A percentile compares a stretch with the other conserved stretches of the same genome.
These are phyloP conservation scores for Samsoniella hepiali DNA, from an alignment of 2,329 filamentous ascomycete species.

Conservation along the genomic window DNA sequence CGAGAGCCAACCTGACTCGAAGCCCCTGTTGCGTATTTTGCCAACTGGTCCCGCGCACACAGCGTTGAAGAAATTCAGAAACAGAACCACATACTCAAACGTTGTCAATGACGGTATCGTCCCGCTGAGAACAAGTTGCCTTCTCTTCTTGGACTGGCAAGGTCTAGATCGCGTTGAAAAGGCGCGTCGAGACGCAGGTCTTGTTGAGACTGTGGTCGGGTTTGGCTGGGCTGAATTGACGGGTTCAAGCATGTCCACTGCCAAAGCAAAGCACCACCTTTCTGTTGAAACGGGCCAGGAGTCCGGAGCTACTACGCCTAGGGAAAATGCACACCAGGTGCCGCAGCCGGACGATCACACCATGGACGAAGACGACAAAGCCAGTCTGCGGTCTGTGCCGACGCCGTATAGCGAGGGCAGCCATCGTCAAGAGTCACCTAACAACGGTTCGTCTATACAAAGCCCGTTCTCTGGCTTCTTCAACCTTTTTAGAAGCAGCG, in stretches of 20 bases:
- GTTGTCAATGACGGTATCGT: conserved; percentile 98
- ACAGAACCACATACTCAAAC: conserved; percentile 91
- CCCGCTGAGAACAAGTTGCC: conserved; percentile 86
- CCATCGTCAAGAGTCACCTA: conserved; percentile 16
- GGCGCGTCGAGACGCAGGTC: conserved; percentile 82
- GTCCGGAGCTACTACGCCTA: conserved; percentile 37
- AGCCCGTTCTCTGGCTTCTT: conserved; percentile 62
- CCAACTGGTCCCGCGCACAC: conserved; percentile 88
- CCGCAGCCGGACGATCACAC: conserved; percentile 67
- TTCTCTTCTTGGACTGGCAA: conserved; percentile 97
- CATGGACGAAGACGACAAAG: conserved; percentile 63
- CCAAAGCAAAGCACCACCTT: conserved; percentile 44
- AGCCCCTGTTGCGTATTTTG: conserved; percentile 82
- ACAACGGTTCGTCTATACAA: conserved; percentile 36
- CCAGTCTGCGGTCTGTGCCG: conserved; percentile 49
- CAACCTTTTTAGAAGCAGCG: conserved; percentile 67
- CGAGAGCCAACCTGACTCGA: conserved; percentile 70
- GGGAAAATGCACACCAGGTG: conserved; percentile 53
- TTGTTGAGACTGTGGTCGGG: conserved; percentile 88
- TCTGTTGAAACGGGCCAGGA: conserved; percentile 32
- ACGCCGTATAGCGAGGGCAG: conserved; percentile 27
- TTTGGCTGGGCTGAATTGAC: conserved; percentile 96
- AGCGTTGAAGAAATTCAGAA: conserved; percentile 82
- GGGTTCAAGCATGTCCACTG: conserved; percentile 55
- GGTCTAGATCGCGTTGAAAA: conserved; percentile 92